Percentiles rank a stretch among this genome's conserved stretches.
These are phyloP conservation scores for Pyrus pyrifolia DNA, from an alignment of 306 rosid genomes.

Conservation along the genomic window DNA sequence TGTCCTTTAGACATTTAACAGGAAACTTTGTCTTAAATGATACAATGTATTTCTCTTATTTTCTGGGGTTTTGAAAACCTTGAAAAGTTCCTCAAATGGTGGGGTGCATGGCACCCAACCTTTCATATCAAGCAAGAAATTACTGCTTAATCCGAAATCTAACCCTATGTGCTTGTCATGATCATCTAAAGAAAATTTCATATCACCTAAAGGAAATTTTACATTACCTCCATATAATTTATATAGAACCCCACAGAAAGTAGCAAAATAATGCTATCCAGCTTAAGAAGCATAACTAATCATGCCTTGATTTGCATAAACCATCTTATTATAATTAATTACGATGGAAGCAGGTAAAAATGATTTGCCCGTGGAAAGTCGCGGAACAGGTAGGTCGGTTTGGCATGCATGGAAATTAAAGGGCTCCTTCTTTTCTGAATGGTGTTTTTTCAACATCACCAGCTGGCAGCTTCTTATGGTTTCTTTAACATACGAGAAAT, in stretches of 20 bases:
- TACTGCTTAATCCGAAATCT: constrained; percentile 16
- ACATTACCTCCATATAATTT: neutral
- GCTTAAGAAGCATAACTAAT: neutral
- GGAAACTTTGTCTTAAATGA: constrained; percentile 15
- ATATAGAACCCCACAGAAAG: neutral
- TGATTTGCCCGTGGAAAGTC: neutral
- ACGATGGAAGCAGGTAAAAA: neutral
- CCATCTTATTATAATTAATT: neutral
- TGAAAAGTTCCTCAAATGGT: neutral
- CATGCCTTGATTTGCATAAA: neutral
- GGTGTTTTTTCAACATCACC: neutral
- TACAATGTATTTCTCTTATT: neutral
- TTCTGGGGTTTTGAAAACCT: neutral
- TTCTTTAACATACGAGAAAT: neutral
- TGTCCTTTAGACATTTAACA: constrained; percentile 4
- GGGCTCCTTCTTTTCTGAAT: neutral
- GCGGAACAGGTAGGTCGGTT: neutral
- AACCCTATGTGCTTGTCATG: constrained; percentile 39
- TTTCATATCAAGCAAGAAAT: neutral
- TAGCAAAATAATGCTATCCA: constrained; percentile 9
- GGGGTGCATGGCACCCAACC: constrained; percentile 16
- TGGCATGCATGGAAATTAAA: neutral
- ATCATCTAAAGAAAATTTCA: constrained; percentile 23
- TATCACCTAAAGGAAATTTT: constrained; percentile 23
- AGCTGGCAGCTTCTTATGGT: neutral